These are phyloP conservation scores for Datisca glomerata DNA, from an alignment of 306 rosid genomes.

Conservation along the genomic window DNA sequence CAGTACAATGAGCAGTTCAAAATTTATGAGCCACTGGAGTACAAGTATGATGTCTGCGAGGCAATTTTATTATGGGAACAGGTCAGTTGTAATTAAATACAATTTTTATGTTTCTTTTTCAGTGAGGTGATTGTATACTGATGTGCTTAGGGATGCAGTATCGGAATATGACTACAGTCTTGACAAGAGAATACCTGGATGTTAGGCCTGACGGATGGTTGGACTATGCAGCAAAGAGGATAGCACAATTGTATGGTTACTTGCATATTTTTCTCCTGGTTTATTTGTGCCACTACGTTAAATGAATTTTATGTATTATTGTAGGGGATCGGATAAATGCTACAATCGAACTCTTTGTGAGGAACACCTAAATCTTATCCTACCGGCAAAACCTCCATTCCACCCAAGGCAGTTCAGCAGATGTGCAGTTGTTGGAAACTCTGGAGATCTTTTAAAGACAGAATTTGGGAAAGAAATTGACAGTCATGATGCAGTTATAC, in stretches of 20 bases:
- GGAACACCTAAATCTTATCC: conserved; percentile 71
- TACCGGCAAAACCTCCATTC: conserved; percentile 85
- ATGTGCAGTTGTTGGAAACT: conserved; percentile 97
- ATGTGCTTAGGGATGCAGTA: conserved; percentile 47
- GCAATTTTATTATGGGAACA: conserved; percentile 87
- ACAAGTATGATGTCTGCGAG: conserved; percentile 68
- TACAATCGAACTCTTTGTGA: conserved; percentile 71
- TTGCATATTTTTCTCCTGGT: conserved; percentile 1
- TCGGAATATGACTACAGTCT: conserved; percentile 91
- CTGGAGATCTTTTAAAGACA: conserved; percentile 90
- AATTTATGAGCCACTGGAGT: conserved; percentile 74
- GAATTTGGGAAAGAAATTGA: conserved; percentile 83
- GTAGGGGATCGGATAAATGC: conserved; percentile 69
- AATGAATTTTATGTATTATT: conserved; percentile 1
- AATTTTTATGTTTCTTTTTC: conserved; percentile 3
- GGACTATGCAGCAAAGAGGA: conserved; percentile 80
- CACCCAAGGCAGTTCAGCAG: conserved; percentile 71
- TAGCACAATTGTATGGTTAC: conserved; percentile 73
- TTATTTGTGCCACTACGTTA: conserved; percentile 7
- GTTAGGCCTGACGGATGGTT: conserved; percentile 83
- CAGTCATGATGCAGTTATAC: conserved; percentile 78
- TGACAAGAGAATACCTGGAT: conserved; percentile 90
- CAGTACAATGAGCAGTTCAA: conserved; percentile 92
- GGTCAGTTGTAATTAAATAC: conserved; percentile 36
- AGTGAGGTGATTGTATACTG: conserved; percentile 12